These are phyloP conservation scores for Colletotrichum sp. DNA, from an alignment of 2,329 filamentous ascomycete genomes.

Conservation along the genomic window DNA sequence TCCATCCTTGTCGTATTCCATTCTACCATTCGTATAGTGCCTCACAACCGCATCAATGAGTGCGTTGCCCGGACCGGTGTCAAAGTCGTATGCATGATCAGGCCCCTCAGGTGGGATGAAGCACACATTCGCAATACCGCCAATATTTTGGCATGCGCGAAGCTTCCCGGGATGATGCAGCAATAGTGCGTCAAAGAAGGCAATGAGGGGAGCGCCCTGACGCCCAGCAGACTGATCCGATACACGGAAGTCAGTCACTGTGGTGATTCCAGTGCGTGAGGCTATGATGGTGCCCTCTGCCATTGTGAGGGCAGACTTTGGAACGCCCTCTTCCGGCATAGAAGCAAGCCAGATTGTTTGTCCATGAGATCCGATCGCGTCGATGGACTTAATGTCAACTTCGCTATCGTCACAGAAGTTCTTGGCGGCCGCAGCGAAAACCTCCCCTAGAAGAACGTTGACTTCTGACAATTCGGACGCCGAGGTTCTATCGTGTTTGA, in stretches of 20 bases:
- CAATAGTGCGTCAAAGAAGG: constrained; percentile 61
- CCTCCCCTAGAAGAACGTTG: not conserved
- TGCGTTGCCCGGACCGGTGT: constrained; percentile 61
- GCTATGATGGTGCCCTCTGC: constrained; percentile 62
- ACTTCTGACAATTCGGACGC: not conserved
- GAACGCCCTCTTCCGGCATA: constrained; percentile 54
- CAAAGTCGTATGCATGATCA: constrained; percentile 51
- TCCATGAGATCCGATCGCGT: constrained; percentile 62
- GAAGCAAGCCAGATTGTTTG: constrained; percentile 63
- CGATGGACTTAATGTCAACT: constrained; percentile 41
- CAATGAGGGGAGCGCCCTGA: constrained; percentile 60
- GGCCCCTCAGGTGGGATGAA: constrained; percentile 57
- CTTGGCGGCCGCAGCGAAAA: not conserved
- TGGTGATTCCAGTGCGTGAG: constrained; percentile 59
- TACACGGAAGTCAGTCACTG: constrained; percentile 63
- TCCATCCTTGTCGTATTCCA: not conserved
- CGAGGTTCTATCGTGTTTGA: constrained; percentile 49
- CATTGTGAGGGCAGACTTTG: constrained; percentile 57
- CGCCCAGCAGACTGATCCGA: constrained; percentile 61
- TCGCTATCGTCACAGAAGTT: not conserved
- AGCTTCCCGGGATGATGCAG: constrained; percentile 62
- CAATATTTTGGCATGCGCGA: constrained; percentile 66
- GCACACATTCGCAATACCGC: constrained; percentile 65
- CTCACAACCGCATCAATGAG: constrained; percentile 63
- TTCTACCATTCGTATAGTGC: constrained; percentile 2